Conservation (phyloP, 768 basidiomycete species). For the Boletus coccyginus region DNA sequence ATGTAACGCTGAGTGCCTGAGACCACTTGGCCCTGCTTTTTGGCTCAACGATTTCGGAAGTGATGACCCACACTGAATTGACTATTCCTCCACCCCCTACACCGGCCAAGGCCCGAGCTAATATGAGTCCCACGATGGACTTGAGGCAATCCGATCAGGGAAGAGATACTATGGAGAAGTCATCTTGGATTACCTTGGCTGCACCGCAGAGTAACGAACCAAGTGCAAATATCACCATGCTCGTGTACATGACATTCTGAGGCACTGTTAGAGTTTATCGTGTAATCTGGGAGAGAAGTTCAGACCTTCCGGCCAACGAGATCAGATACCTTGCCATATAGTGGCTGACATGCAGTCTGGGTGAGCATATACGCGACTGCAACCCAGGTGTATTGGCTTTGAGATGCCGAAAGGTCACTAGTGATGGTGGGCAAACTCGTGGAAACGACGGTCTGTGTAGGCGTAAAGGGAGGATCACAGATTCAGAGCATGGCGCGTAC, state of each 20-base stretch:
- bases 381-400: slow-evolving; percentile 82
- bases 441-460: slow-evolving; percentile 64
- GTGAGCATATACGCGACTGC: slow-evolving; percentile 83
- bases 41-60: slow-evolving; percentile 77
- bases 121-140: slow-evolving; percentile 59
- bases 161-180: slow-evolving; percentile 14
- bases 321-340: slow-evolving; percentile 80
- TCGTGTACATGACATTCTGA: slow-evolving; percentile 66
- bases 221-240: slow-evolving; percentile 70
- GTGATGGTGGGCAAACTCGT: slow-evolving; percentile 82
- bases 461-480: slow-evolving; percentile 5
- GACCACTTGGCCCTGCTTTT: slow-evolving; percentile 77
- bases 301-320: slow-evolving; percentile 75
- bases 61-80: slow-evolving; percentile 82
- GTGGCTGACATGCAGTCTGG: slow-evolving; percentile 80
- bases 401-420: slow-evolving; percentile 62
- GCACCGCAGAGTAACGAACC: slow-evolving; percentile 80
- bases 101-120: slow-evolving; percentile 64
- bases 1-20: slow-evolving; percentile 79
- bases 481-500: slow-evolving; percentile 40
- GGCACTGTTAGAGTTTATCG: slow-evolving; percentile 2
- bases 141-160: slow-evolving; percentile 21
- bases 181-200: slow-evolving; percentile 51
- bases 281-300: slow-evolving; percentile 4
- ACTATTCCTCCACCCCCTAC: slow-evolving; percentile 89